Evolutionary conservation across 306 rosid genomes (phyloP), one percentile per base, ranked within the genome.

Genomic region (Sophora flavescens): DNA sequence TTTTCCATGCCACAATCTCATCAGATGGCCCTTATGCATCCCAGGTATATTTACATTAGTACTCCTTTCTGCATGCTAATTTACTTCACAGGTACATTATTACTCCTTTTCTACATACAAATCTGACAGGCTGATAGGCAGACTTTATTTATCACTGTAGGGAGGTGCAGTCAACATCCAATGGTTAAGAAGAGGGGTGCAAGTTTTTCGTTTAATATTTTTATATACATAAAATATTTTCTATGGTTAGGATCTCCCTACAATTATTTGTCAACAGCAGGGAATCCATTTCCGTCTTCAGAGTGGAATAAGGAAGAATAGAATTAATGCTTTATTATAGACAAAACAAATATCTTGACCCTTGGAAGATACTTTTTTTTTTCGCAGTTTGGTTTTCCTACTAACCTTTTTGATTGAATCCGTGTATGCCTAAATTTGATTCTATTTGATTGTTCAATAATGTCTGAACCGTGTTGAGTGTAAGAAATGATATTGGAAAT

Each of bases 11-110:
- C 60, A 74, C 88, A 75, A 81, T 93, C 41, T 85, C 93, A 7
- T 89, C 97, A 33, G 90, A 93, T 65, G 89, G 80, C 36, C 94
- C 96, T n/a, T 90, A 89, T 53, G 96, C 96, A 48, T 82, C 92
- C 38, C 96, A 90, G 90, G 98, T 89, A 84, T 35, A 5, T 13
- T 13, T 51, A 26, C 2, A n/a, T 36, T 53, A 36, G 15, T 12
- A 30, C 12, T 39, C 22, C 8, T 32, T 42, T 76, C 39, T 17
- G 36, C 50, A 2, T 32, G 47, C 67, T 33, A 16, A 15, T 64
- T 66, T 35, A 41, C 48, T 44, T 44, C 14, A 44, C 10, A 44
- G 13, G 2, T 59, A 26, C 1, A 11, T 38, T 61, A 36, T 12
- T 12, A 48, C 11, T 57, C 18, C 7, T 32, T 32, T 42, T 80